Base-by-base conservation (phyloP, 305 asterid species). In the Striga hermonthica region DNA sequence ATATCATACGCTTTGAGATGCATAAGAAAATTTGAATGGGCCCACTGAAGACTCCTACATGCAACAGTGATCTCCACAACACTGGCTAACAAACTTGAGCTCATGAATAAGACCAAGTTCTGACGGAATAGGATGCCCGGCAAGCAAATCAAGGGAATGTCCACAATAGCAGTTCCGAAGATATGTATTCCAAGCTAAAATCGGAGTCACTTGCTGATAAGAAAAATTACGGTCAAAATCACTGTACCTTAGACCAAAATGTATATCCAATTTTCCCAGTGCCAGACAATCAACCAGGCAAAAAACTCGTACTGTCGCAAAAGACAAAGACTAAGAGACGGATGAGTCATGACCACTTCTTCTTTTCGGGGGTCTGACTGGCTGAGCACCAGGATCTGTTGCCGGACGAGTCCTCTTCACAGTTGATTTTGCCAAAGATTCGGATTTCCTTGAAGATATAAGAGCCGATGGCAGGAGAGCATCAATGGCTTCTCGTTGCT, bases 401-500 rank as follows among this genome's bases (percentile, higher is more conserved):
- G 84, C 56, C 53, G 91, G 13, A 61, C 49, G 78, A 60, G 34
- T 66, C 78, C 83, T 84, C 83, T 75, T 86, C 36, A 12, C 72
- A 69, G 88, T 67, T 66, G 89, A 71, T 75, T 81, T 89, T 50
- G 35, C 38, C 31, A 80, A 82, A 50, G 89, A 67, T 53, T 75
- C 84, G 59, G 88, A 70, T 80, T 84, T 93, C 81, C 85, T 86
- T 35, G 94, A 83, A 81, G 99, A 80, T 86, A 90, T 82, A 57
- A 93, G 95, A 69, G 95, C 82, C 40, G 99, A 88, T 53, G 99
- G 88, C 69, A 93, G 88, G 69, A 93, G 97, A 62, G 96, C 96
- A 65, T 93, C 95, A 68, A 90, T 89, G 60, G 94, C 99, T 75
- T 86, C 95, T 0, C 97, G 91, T 70, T 88, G 95, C 76, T 88